Evolutionary conservation across 1,139 yeast genomes (phyloP).

Genomic region (Zygosaccharomyces pseudobailii): DNA sequence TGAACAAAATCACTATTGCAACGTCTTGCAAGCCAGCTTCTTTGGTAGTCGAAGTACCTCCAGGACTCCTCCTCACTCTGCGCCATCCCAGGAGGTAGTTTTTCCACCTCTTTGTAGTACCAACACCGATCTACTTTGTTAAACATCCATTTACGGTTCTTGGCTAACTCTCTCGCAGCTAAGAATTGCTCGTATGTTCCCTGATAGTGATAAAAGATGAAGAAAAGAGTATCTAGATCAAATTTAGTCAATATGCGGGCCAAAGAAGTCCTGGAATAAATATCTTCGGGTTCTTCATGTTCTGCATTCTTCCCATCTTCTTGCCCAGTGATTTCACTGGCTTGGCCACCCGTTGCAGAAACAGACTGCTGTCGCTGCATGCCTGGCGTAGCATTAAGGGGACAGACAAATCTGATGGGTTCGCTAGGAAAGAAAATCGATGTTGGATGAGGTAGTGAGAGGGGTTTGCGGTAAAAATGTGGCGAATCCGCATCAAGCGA

Average conservation of each 20-base stretch:
- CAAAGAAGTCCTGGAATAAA: slow-evolving; percentile 33
- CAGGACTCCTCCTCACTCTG: slow-evolving; percentile 53
- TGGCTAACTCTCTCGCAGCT: slow-evolving; percentile 77
- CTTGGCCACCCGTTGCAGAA: not conserved
- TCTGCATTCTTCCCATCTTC: slow-evolving; percentile 8
- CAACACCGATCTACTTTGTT: slow-evolving; percentile 75
- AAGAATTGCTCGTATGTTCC: slow-evolving; percentile 69
- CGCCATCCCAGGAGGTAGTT: slow-evolving; percentile 39
- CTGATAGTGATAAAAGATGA: slow-evolving; percentile 77
- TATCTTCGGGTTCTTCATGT: slow-evolving; percentile 21
- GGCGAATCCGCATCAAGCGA: slow-evolving; percentile 89
- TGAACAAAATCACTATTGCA: slow-evolving; percentile 32
- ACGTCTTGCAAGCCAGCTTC: slow-evolving; percentile 82
- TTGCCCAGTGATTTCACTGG: not conserved
- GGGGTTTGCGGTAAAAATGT: slow-evolving; percentile 65
- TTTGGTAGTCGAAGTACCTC: slow-evolving; percentile 86
- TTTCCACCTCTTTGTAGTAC: slow-evolving; percentile 66
- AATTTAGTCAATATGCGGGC: slow-evolving; percentile 59
- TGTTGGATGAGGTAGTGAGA: slow-evolving; percentile 77
- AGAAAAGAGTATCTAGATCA: slow-evolving; percentile 84
- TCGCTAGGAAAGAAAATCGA: slow-evolving; percentile 91
- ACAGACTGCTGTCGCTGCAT: slow-evolving; percentile 15
- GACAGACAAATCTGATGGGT: slow-evolving; percentile 43
- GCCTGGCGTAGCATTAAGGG: slow-evolving; percentile 36
- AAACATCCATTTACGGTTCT: slow-evolving; percentile 78